A percentile compares a stretch with the other conserved stretches of the same genome.
These are phyloP conservation scores for Dioszegia crocea DNA, from an alignment of 768 basidiomycete species.

Conservation along the genomic window DNA sequence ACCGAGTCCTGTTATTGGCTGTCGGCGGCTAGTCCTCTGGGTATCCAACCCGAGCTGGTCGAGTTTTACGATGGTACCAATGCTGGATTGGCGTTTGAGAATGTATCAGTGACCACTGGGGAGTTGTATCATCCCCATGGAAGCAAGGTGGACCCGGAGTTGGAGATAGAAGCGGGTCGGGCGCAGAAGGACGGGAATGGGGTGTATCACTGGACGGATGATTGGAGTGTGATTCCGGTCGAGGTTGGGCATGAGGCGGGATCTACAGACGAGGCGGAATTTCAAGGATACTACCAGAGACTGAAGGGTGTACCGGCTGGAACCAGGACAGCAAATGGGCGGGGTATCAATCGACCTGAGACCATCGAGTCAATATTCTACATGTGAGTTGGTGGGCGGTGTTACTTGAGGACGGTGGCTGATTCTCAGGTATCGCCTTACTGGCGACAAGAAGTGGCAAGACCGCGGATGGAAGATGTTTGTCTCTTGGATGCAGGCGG, in stretches of 20 bases:
- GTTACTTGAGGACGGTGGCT: background rate
- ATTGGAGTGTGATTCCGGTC: slow-evolving; percentile 1
- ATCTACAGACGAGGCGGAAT: slow-evolving; percentile 1
- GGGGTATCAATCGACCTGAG: slow-evolving; percentile 51
- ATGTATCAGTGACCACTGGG: slow-evolving; percentile 12
- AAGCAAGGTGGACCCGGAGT: slow-evolving; percentile 2
- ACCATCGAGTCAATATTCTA: slow-evolving; percentile 50
- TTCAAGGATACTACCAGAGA: slow-evolving; percentile 11
- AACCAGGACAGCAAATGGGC: slow-evolving; percentile 22
- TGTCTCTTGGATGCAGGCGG: slow-evolving; percentile 42
- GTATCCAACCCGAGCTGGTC: slow-evolving; percentile 46
- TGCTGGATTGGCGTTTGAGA: slow-evolving; percentile 12
- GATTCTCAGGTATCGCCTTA: slow-evolving; percentile 46
- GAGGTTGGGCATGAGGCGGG: slow-evolving; percentile 9
- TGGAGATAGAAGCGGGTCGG: slow-evolving; percentile 5
- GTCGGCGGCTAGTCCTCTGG: slow-evolving; percentile 40
- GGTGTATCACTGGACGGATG: slow-evolving; percentile 20
- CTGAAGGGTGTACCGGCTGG: slow-evolving; percentile 42
- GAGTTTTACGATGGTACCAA: slow-evolving; percentile 28
- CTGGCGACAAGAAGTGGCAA: slow-evolving; percentile 53
- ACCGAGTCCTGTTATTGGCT: slow-evolving; percentile 52
- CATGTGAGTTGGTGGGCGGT: slow-evolving; percentile 22
- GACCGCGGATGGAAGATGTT: slow-evolving; percentile 55
- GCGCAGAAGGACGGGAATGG: slow-evolving; percentile 23
- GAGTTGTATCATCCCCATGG: slow-evolving; percentile 4